Base-by-base conservation (phyloP, 768 basidiomycete genomes). In the Phylloporus arenicola region DNA sequence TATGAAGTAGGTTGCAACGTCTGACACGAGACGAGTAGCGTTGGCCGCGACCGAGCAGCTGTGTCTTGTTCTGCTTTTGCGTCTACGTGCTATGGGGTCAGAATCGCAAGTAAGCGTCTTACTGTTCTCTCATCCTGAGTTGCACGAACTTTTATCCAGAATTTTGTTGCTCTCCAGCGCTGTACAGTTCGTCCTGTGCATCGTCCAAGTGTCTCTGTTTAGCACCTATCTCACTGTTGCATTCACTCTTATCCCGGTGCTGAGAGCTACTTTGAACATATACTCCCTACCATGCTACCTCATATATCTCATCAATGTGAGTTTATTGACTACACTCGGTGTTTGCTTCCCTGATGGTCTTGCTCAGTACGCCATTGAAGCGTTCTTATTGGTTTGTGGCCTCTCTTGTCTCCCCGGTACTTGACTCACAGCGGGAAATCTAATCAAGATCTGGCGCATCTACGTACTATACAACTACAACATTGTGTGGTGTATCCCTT, bases 361-460 rank as follows among this genome's bases (percentile, higher is more conserved):
- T 5, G 7, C 2, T n/a, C 12, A 63, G 63, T 57, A 31, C 4
- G 30, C 33, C 12, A 43, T 59, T 11, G 57, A 60, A 55, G 60
- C 53, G 12, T 19, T 50, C 5, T 42, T 63, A 10, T 22, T 63
- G 45, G 62, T 64, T 5, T 0, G 59, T 58, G 6, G 22, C 9
- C 13, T 25, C n/a, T 6, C 19, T n/a, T 43, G 17, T 39, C 22
- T 3, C 31, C n/a, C 6, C 24, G 1, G 12, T 5, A 3, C 27
- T 33, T 5, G 31, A 25, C 48, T 60, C 34, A 47, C 30, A 2
- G n/a, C 14, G 14, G 7, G 25, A 9, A 6, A 43, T 20, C 7
- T 10, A 9, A 27, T 33, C 20, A 31, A 59, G 62, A 60, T 63
- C 11, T 65, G 62, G 62, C 64, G 63, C 24, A 43, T 62, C 10